Evolutionary conservation across 805 yeast genomes (phyloP).

Genomic region (Saturnispora quitensis): DNA sequence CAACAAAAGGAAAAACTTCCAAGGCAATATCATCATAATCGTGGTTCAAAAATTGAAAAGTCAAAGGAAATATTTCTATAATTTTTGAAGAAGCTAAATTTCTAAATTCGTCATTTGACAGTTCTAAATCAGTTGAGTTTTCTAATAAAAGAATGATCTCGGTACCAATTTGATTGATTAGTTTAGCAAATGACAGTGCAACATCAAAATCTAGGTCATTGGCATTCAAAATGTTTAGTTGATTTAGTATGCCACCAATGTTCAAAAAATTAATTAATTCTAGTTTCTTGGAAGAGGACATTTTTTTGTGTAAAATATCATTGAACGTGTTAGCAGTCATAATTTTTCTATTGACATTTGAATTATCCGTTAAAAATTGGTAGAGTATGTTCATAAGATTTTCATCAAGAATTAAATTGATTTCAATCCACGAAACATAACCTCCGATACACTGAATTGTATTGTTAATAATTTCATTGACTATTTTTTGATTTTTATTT

Average conservation of each 20-base stretch:
- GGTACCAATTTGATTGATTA: slow-evolving; percentile 62
- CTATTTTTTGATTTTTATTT: slow-evolving; percentile 15
- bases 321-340: slow-evolving; percentile 48
- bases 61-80: slow-evolving; percentile 59
- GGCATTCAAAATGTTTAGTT: slow-evolving; percentile 28
- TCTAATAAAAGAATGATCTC: slow-evolving; percentile 70
- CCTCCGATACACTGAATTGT: slow-evolving; percentile 65
- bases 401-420: slow-evolving; percentile 57
- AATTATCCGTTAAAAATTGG: slow-evolving; percentile 35
- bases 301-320: slow-evolving; percentile 49
- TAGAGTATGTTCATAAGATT: slow-evolving; percentile 50
- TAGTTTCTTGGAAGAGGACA: slow-evolving; percentile 47
- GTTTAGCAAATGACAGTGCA: slow-evolving; percentile 60
- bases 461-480: slow-evolving; percentile 43
- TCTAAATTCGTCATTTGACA: slow-evolving; percentile 32
- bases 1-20: slow-evolving; percentile 74
- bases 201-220: slow-evolving; percentile 55
- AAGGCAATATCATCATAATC: slow-evolving; percentile 84
- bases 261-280: slow-evolving; percentile 62
- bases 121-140: slow-evolving; percentile 29
- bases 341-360: slow-evolving; percentile 37
- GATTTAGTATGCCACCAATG: slow-evolving; percentile 45
- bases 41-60: slow-evolving; percentile 62
- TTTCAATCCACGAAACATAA: slow-evolving; percentile 90
- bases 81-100: slow-evolving; percentile 36